Evolutionary conservation across 225 moss, liverwort and hornwort species (phyloP), one percentile per base, ranked within the genome.

Genomic region (Thuidium tamariscinum): DNA sequence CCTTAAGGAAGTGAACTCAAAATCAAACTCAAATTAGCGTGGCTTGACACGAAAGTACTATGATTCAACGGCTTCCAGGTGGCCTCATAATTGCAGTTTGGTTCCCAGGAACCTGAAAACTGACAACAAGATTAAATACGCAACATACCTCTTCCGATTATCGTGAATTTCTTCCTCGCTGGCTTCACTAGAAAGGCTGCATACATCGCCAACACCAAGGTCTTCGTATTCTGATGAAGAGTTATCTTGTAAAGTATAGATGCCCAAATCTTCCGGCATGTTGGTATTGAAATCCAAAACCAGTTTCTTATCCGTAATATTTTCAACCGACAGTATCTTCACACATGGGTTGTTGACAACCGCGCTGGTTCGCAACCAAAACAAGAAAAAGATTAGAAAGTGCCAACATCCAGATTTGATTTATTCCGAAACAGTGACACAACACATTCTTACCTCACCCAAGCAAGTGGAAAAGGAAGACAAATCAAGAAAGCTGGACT

Each of bases 141-240:
- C 46, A 65, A 86, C 63, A 61, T 62, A 96, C 97, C 97, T 97
- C 91, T 93, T 97, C 82, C 97, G 91, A 89, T 91, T 96, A 42
- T 96, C 97, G 87, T 97, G 91, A 74, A 86, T 87, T 82, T 97
- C 97, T 83, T 97, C 97, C 85, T 96, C 97, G 83, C 97, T 96
- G 71, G 92, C 92, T 72, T 97, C 96, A 89, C 97, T 97, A 89
- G 93, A 87, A 86, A 95, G 91, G 89, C 95, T 96, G 89, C 91
- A 94, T 66, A 92, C 91, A 82, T 97, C 96, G 77, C 90, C 92
- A 88, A 87, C 84, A 68, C 85, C 93, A 75, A 89, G 89, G 71
- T 96, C 95, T 88, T 93, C 96, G 81, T 89, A 77, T 81, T 96
- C 97, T 67, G 93, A 92, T 39, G 92, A 90, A 69, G 89, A 86